Conservation (phyloP, 176 grass and related monocot species). For the Saccharum officinarum region DNA sequence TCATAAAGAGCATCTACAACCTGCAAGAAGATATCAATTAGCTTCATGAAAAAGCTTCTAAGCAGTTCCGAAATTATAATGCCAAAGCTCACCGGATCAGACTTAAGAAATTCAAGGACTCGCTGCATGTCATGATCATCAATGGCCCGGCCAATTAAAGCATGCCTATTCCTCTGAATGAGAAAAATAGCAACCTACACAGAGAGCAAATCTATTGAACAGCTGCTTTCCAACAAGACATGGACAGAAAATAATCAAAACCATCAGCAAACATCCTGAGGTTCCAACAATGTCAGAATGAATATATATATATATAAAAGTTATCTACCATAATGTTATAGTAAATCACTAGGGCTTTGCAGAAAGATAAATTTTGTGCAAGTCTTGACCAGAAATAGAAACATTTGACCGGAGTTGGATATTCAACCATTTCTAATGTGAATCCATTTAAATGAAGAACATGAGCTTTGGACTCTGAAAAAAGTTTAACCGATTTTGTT, state of each 20-base stretch:
- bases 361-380: background rate
- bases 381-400: constrained; percentile 15
- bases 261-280: background rate
- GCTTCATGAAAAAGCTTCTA: constrained; percentile 11
- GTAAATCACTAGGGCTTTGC: background rate
- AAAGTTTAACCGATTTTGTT: background rate
- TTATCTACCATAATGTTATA: background rate
- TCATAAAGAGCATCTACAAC: constrained; percentile 98
- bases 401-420: background rate
- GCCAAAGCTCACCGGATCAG: constrained; percentile 70
- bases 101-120: constrained; percentile 90
- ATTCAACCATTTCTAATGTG: constrained; percentile 2
- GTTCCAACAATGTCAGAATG: background rate
- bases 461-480: background rate
- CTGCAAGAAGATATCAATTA: constrained; percentile 47
- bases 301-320: background rate
- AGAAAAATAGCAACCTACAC: constrained; percentile 98
- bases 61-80: constrained; percentile 13
- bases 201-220: constrained; percentile 11
- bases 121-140: constrained; percentile 98
- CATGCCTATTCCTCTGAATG: constrained; percentile 93
- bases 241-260: constrained; percentile 14
- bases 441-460: constrained; percentile 5
- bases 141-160: constrained; percentile 96
- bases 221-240: constrained; percentile 8